Base-by-base conservation (phyloP, 192 early-diverging fungal genomes). In the Glomus cerebriforme region DNA sequence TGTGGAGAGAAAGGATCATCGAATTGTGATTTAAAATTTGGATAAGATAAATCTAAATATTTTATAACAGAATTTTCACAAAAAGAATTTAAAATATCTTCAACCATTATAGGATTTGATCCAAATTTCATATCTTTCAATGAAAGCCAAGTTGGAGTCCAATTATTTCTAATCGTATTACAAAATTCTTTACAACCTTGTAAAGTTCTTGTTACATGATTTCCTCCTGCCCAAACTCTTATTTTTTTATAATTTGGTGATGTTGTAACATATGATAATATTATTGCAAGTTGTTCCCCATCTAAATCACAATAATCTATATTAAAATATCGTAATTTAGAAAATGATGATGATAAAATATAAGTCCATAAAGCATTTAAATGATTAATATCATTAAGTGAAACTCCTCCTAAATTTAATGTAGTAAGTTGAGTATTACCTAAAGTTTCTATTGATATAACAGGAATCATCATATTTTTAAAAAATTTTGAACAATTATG, bases 211-310 rank as follows among this genome's bases (percentile, higher is more conserved):
- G 31, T 32, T 58, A 75, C 7, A 60, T 75, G 6, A 59, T 75
- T 75, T 59, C 54, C 73, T 34, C 73, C 73, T n/a, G 73, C 73
- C 73, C 73, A 75, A 58, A 75, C 59, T 22, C 58, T 24, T 9
- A 75, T 1, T 22, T 59, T 75, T 58, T 75, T 29, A 58, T 34
- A 3, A 58, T 75, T 75, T 59, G 73, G 32, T n/a, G 58, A 47
- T 26, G 47, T 35, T 47, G 73, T 1, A 17, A 75, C 19, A 12
- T 7, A 37, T 22, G 73, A 75, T 26, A 75, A 32, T 32, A 75
- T 60, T n/a, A 35, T 1, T 22, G 73, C 13, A 19, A 75, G 1
- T 35, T 3, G 19, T 22, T 10, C 31, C 3, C 73, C 73, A 35
- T 62, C 59, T 3, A 75, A n/a, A 75, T 58, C 24, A 75, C 73